Evolutionary conservation across 306 rosid species (phyloP).

Genomic region (Quercus aquifolioides): DNA sequence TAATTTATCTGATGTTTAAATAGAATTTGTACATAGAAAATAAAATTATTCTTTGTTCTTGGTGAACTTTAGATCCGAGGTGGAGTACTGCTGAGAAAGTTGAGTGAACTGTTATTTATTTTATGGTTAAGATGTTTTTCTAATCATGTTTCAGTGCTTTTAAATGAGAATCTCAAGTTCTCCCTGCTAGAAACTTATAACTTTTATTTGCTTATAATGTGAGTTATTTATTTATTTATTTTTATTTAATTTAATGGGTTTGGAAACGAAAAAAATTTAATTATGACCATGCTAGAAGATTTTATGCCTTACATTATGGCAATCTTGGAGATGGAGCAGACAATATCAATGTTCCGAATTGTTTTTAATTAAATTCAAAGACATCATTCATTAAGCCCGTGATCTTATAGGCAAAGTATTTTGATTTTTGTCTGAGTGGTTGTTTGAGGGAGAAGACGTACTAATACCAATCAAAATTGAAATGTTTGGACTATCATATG

Average conservation of each 20-base stretch:
- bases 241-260: not conserved
- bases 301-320: not conserved
- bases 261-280: not conserved
- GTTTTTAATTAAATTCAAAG: not conserved
- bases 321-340: not conserved
- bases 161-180: too few relatives aligned
- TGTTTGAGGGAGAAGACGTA: not conserved
- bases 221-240: too few relatives aligned
- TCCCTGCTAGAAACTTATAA: not conserved
- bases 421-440: not conserved
- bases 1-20: too few relatives aligned
- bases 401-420: not conserved
- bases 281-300: not conserved
- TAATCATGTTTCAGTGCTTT: too few relatives aligned
- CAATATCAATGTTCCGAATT: not conserved
- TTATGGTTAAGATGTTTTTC: too few relatives aligned
- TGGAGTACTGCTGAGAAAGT: too few relatives aligned
- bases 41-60: too few relatives aligned
- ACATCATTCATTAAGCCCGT: not conserved
- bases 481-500: not conserved
- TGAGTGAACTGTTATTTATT: too few relatives aligned
- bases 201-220: too few relatives aligned
- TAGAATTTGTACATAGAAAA: too few relatives aligned
- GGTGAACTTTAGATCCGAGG: too few relatives aligned
- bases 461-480: not conserved